These are phyloP conservation scores for Aaosphaeria pasadenensis DNA, from an alignment of 2,329 filamentous ascomycete species.

Conservation along the genomic window DNA sequence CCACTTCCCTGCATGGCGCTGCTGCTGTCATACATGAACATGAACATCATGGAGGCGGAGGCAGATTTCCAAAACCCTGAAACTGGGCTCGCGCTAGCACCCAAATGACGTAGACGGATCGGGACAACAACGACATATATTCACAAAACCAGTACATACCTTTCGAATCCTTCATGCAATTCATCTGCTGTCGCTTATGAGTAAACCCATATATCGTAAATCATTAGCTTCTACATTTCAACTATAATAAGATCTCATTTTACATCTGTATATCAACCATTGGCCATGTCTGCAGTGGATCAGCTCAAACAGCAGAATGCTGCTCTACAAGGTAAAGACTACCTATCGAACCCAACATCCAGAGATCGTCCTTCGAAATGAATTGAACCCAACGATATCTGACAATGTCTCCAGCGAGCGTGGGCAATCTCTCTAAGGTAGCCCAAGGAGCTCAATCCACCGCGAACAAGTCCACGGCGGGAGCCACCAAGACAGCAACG, in stretches of 20 bases:
- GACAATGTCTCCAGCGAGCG: conserved; percentile 16
- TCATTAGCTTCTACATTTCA: neutral
- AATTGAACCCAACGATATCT: conserved; percentile 1
- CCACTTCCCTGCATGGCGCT: too few species aligned
- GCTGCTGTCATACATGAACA: too few species aligned
- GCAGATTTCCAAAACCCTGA: neutral
- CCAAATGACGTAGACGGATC: conserved; percentile 4
- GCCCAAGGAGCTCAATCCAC: conserved; percentile 15
- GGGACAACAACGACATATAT: neutral
- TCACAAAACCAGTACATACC: neutral
- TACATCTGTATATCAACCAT: neutral
- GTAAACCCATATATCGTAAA: neutral
- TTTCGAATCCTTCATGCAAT: neutral
- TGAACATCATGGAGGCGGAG: conserved; percentile 8
- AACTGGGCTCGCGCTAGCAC: neutral
- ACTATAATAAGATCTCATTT: neutral
- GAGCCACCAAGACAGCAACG: conserved; percentile 16
- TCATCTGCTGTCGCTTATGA: neutral
- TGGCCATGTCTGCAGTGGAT: conserved; percentile 33
- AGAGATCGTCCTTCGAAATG: too few species aligned
- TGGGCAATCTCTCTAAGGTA: conserved; percentile 26
- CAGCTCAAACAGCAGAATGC: conserved; percentile 43
- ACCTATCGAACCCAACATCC: too few species aligned
- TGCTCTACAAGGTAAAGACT: conserved; percentile 36
- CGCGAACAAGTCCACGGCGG: conserved; percentile 23